phyloP scores from a whole-genome alignment of 257 asterid genomes.

The Petunia axillaris region DNA sequence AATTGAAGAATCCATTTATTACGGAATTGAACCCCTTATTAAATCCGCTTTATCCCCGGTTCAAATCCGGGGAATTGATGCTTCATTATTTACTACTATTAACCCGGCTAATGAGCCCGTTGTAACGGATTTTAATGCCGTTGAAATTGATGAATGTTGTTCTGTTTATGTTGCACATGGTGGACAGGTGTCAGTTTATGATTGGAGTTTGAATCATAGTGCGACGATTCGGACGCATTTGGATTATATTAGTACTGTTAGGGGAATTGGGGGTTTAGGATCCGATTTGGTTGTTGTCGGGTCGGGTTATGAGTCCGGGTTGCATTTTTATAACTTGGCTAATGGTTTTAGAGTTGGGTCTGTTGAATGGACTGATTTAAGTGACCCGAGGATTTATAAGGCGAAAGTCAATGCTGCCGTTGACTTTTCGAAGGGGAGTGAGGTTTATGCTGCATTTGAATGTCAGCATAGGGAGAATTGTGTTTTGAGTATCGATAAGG shows the following conservation, averaged over 20 bases:
- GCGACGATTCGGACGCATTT: conserved; percentile 79
- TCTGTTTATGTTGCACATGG: conserved; percentile 89
- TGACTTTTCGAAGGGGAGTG: conserved; percentile 43
- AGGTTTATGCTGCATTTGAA: conserved; percentile 71
- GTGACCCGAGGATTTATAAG: conserved; percentile 83
- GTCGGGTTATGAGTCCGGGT: conserved; percentile 60
- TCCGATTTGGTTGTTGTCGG: conserved; percentile 70
- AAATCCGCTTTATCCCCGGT: conserved; percentile 74
- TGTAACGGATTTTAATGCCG: conserved; percentile 78
- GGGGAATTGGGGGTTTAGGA: conserved; percentile 44
- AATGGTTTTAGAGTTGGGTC: conserved; percentile 71
- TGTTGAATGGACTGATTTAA: conserved; percentile 79
- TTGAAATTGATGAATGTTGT: conserved; percentile 57
- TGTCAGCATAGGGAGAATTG: conserved; percentile 87
- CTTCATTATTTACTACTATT: conserved; percentile 53
- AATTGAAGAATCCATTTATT: conserved; percentile 78
- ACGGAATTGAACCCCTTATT: conserved; percentile 82
- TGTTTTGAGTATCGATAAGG: conserved; percentile 68
- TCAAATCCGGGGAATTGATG: conserved; percentile 68
- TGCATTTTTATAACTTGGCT: conserved; percentile 71
- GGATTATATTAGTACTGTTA: conserved; percentile 58
- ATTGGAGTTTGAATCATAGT: conserved; percentile 74
- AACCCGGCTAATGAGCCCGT: conserved; percentile 66
- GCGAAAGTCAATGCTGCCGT: conserved; percentile 76
- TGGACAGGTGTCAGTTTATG: conserved; percentile 86